Evolutionary conservation across 768 basidiomycete species (phyloP).

Genomic region (Xerocomellus intermedius): DNA sequence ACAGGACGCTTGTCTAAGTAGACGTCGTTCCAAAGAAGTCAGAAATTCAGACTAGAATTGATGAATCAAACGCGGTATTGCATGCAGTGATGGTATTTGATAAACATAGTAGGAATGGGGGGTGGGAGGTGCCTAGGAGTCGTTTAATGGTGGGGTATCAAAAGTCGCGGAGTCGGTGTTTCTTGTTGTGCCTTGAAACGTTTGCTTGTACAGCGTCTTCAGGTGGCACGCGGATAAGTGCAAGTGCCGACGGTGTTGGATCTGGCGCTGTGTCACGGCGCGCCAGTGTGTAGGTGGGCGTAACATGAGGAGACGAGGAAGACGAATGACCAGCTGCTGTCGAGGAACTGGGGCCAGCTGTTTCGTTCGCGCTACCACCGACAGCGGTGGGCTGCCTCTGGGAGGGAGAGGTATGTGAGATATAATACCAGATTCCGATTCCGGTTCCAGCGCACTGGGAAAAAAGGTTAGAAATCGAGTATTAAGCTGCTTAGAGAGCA

Average conservation of each 20-base stretch:
- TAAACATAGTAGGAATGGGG: slow-evolving; percentile 2
- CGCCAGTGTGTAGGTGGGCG: slow-evolving; percentile 61
- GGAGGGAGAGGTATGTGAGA: slow-evolving; percentile 48
- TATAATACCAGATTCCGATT: slow-evolving; percentile 58
- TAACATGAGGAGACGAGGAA: slow-evolving; percentile 42
- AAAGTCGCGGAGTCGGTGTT: slow-evolving; percentile 7
- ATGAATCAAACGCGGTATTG: slow-evolving; percentile 2
- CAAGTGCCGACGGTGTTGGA: slow-evolving; percentile 16
- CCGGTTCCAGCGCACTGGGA: slow-evolving; percentile 50
- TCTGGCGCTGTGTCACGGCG: slow-evolving; percentile 32
- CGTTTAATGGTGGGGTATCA: slow-evolving; percentile 4
- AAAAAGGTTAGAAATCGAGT: neutral
- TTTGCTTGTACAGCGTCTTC: slow-evolving; percentile 3
- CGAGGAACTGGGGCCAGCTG: slow-evolving; percentile 21
- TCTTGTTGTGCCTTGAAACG: slow-evolving; percentile 10
- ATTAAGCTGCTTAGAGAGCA: neutral
- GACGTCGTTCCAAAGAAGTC: slow-evolving; percentile 22
- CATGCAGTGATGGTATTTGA: slow-evolving; percentile 2
- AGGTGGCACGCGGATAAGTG: slow-evolving; percentile 4
- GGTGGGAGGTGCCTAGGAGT: neutral
- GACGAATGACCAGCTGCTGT: slow-evolving; percentile 12
- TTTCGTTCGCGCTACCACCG: slow-evolving; percentile 59
- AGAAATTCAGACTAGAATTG: neutral
- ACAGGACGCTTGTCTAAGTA: slow-evolving; percentile 24
- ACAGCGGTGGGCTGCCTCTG: slow-evolving; percentile 58